Evolutionary conservation across 176 grass and related monocot genomes (phyloP).

Genomic region (Calamus simplicifolius): DNA sequence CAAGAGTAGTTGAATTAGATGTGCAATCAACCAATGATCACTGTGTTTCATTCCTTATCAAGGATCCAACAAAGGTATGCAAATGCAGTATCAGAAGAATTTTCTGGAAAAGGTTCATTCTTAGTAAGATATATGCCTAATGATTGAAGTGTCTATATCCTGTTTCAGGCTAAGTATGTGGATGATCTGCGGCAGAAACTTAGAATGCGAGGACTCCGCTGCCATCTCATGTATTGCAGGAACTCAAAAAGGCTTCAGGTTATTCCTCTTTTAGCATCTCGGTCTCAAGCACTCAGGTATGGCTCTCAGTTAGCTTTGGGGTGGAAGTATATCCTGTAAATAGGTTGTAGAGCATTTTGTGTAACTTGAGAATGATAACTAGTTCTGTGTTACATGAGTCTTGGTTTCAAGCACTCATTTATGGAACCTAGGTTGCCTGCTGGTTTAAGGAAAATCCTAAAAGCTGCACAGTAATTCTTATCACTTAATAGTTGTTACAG

Average conservation of each 20-base stretch:
- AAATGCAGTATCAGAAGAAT: no score
- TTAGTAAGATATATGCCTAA: background rate
- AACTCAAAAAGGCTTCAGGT: slow-evolving; percentile 11
- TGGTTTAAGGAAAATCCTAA: no score
- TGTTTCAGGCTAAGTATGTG: background rate
- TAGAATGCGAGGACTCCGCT: slow-evolving; percentile 8
- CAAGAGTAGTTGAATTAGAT: slow-evolving; percentile 1
- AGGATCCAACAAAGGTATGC: slow-evolving; percentile 4
- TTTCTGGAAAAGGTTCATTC: no score
- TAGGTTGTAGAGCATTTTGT: no score
- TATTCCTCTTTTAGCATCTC: slow-evolving; percentile 14
- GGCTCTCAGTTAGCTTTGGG: background rate
- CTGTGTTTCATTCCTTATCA: slow-evolving; percentile 9
- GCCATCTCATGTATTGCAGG: slow-evolving; percentile 15
- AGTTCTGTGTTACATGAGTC: no score
- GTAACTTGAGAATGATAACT: no score
- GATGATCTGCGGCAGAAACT: slow-evolving; percentile 14
- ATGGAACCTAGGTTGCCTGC: no score
- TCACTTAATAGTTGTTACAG: no score
- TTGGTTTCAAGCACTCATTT: no score
- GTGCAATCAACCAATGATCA: background rate
- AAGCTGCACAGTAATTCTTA: no score
- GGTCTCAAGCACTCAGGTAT: slow-evolving; percentile 16
- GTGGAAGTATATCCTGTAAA: background rate
- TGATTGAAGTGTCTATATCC: background rate